phyloP scores from a whole-genome alignment of 1,139 yeast species.

The Torulaspora globosa region DNA sequence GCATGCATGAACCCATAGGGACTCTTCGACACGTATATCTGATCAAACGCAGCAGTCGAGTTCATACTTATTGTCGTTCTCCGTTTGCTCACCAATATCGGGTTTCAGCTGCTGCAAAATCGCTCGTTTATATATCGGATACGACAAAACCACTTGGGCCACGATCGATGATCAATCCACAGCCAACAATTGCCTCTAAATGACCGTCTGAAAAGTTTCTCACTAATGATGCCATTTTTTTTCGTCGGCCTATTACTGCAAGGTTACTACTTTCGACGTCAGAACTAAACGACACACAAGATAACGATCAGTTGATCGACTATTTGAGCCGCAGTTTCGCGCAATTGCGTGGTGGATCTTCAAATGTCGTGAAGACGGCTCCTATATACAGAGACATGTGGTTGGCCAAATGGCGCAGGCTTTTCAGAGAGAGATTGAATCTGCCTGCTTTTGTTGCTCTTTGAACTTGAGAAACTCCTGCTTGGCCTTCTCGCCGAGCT shows the following conservation, averaged over 20 bases:
- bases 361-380: neutral
- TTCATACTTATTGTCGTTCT: slow-evolving; percentile 4
- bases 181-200: neutral
- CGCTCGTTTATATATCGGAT: slow-evolving; percentile 6
- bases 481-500: slow-evolving; percentile 25
- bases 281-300: neutral
- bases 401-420: slow-evolving; percentile 1
- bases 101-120: neutral
- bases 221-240: slow-evolving; percentile 5
- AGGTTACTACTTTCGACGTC: slow-evolving; percentile 4
- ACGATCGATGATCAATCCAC: neutral
- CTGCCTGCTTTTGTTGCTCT: slow-evolving; percentile 13
- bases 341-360: neutral
- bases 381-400: slow-evolving; percentile 9
- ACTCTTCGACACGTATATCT: slow-evolving; percentile 16
- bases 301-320: slow-evolving; percentile 3
- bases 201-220: neutral
- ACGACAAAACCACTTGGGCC: neutral
- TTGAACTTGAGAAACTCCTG: slow-evolving; percentile 12
- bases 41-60: slow-evolving; percentile 12
- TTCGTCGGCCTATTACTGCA: slow-evolving; percentile 2
- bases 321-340: neutral
- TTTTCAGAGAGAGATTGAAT: slow-evolving; percentile 8
- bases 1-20: slow-evolving; percentile 25
- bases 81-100: slow-evolving; percentile 1